Evolutionary conservation across 2,329 filamentous ascomycete species (phyloP).

Genomic region (Colletotrichum spaethianum): DNA sequence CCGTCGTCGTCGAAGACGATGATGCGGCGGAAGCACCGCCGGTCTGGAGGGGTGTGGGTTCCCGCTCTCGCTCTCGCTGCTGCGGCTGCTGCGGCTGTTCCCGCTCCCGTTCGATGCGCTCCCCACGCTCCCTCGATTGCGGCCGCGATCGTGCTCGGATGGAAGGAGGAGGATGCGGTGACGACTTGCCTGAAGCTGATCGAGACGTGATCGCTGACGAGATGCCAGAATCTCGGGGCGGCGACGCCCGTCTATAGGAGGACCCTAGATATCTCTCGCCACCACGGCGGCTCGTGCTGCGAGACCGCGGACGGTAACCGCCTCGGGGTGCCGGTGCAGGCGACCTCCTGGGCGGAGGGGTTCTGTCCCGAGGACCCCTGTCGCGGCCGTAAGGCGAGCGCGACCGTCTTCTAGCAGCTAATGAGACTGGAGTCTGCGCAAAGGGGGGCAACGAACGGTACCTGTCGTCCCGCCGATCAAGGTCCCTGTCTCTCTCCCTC

Average conservation of each 20-base stretch:
- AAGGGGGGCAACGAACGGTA: constrained; percentile 45
- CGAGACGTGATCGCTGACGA: constrained; percentile 67
- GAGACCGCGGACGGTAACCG: constrained; percentile 68
- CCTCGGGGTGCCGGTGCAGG: constrained; percentile 56
- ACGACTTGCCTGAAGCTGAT: constrained; percentile 65
- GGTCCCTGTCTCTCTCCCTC: constrained; percentile 47
- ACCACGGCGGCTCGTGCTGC: constrained; percentile 65
- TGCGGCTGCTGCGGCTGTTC: constrained; percentile 28
- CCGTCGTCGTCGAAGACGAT: constrained; percentile 40
- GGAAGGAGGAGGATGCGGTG: constrained; percentile 64
- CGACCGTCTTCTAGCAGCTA: constrained; percentile 62
- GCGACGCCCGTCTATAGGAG: constrained; percentile 63
- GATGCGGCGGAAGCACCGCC: constrained; percentile 40
- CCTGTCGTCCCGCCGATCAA: constrained; percentile 60
- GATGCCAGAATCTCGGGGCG: constrained; percentile 63
- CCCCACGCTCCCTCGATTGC: constrained; percentile 58
- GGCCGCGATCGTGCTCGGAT: constrained; percentile 62
- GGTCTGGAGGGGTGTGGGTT: constrained; percentile 34
- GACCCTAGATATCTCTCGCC: constrained; percentile 54
- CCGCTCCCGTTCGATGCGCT: constrained; percentile 45
- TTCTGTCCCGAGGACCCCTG: constrained; percentile 55
- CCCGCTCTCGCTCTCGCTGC: constrained; percentile 39
- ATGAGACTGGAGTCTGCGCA: constrained; percentile 28
- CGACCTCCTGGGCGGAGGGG: constrained; percentile 54
- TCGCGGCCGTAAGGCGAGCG: constrained; percentile 68